Conservation (phyloP, 306 rosid species). For the Sindora glabra region DNA sequence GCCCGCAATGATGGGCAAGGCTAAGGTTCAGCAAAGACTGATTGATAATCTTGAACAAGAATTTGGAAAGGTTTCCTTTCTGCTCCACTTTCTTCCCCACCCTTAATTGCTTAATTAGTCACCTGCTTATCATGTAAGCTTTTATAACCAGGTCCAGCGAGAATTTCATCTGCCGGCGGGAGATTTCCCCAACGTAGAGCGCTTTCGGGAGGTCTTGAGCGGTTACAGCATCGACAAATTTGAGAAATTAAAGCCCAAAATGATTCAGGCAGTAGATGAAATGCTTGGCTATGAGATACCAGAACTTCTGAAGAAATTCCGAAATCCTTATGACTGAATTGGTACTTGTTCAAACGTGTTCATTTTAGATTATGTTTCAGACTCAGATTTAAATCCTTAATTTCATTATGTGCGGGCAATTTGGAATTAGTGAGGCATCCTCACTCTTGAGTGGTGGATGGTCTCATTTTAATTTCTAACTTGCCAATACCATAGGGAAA, state of each 20-base stretch:
- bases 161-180: slow-evolving; percentile 84
- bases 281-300: slow-evolving; percentile 97
- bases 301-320: slow-evolving; percentile 70
- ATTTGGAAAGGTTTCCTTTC: slow-evolving; percentile 58
- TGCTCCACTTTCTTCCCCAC: not conserved
- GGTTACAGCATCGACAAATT: slow-evolving; percentile 74
- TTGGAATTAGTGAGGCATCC: no score
- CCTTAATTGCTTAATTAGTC: not conserved
- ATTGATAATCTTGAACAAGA: slow-evolving; percentile 64
- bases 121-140: not conserved
- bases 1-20: slow-evolving; percentile 92
- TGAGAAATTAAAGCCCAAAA: slow-evolving; percentile 81
- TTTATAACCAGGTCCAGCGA: slow-evolving; percentile 58
- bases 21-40: slow-evolving; percentile 79
- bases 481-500: no score
- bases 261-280: slow-evolving; percentile 84
- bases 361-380: not conserved
- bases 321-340: slow-evolving; percentile 69
- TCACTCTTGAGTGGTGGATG: no score
- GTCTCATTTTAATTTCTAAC: no score
- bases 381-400: no score
- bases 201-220: slow-evolving; percentile 48
- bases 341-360: not conserved
- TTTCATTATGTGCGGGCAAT: not conserved
- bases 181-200: slow-evolving; percentile 78